Evolutionary conservation across 164 flowering plant genomes (phyloP).

Genomic region (Annona squamosa): DNA sequence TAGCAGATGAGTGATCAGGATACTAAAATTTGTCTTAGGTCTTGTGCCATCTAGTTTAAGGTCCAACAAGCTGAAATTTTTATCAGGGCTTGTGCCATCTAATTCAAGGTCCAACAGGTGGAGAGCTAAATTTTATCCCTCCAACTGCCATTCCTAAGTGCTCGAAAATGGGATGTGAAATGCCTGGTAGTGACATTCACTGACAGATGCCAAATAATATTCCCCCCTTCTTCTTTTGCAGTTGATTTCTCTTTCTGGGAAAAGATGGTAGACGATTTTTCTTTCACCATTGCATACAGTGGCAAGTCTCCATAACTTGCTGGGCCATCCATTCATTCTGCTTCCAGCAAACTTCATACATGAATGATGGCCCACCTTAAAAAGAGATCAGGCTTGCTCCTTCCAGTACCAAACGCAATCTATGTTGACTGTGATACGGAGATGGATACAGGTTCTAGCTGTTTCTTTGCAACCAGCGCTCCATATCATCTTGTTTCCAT

Average conservation of each 20-base stretch:
- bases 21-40: background rate
- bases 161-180: background rate
- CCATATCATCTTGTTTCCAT: too few species aligned
- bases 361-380: background rate
- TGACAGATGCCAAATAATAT: background rate
- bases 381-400: background rate
- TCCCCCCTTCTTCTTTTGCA: slow-evolving; percentile 21
- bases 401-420: background rate
- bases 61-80: background rate
- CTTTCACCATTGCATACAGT: background rate
- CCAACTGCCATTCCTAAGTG: background rate
- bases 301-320: background rate
- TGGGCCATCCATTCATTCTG: background rate
- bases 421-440: background rate
- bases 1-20: background rate
- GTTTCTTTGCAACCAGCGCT: too few species aligned
- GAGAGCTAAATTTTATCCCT: background rate
- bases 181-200: background rate
- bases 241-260: slow-evolving; percentile 58
- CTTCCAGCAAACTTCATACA: too few species aligned
- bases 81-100: background rate
- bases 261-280: slow-evolving; percentile 26
- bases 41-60: background rate
- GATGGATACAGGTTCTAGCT: background rate
- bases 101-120: background rate